phyloP scores from a whole-genome alignment of 2,329 filamentous ascomycete genomes.

The Teratosphaeria viscida region DNA sequence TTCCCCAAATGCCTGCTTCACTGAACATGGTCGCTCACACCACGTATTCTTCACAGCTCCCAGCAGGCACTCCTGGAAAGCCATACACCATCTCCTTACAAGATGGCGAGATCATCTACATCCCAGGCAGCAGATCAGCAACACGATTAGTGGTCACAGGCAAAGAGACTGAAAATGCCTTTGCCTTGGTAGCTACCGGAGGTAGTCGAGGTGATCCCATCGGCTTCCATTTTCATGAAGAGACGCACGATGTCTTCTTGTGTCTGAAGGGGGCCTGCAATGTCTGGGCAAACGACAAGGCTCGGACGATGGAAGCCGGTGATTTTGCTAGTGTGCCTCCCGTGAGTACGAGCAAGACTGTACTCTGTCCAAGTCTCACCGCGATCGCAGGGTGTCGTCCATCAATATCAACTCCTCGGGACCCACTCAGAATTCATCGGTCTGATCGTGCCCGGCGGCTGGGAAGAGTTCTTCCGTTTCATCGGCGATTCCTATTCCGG shows the following conservation, averaged over 20 bases:
- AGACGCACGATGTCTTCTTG: conserved; percentile 49
- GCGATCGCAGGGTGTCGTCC: conserved; percentile 35
- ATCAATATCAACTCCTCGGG: conserved; percentile 46
- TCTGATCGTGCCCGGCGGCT: conserved; percentile 47
- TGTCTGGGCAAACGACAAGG: conserved; percentile 49
- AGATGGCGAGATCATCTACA: conserved; percentile 42
- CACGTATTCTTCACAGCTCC: not conserved
- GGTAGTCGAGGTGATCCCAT: conserved; percentile 37
- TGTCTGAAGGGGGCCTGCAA: conserved; percentile 46
- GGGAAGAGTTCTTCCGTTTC: conserved; percentile 52
- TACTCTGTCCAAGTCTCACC: not conserved
- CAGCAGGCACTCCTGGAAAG: conserved; percentile 11
- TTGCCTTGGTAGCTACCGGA: conserved; percentile 42
- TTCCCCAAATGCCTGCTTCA: not conserved
- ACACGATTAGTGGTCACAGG: conserved; percentile 43
- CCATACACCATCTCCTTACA: conserved; percentile 20
- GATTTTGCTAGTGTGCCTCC: conserved; percentile 51
- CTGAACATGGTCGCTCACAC: not conserved
- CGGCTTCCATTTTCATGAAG: conserved; percentile 48
- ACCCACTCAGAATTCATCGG: conserved; percentile 46
- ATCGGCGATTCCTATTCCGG: conserved; percentile 44
- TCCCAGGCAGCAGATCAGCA: conserved; percentile 43
- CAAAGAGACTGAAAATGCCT: conserved; percentile 41
- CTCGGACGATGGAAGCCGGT: conserved; percentile 42
- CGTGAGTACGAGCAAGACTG: conserved; percentile 24